These are phyloP conservation scores for Yamadazyma siamensis DNA, from an alignment of 1,139 yeast genomes.

Conservation along the genomic window DNA sequence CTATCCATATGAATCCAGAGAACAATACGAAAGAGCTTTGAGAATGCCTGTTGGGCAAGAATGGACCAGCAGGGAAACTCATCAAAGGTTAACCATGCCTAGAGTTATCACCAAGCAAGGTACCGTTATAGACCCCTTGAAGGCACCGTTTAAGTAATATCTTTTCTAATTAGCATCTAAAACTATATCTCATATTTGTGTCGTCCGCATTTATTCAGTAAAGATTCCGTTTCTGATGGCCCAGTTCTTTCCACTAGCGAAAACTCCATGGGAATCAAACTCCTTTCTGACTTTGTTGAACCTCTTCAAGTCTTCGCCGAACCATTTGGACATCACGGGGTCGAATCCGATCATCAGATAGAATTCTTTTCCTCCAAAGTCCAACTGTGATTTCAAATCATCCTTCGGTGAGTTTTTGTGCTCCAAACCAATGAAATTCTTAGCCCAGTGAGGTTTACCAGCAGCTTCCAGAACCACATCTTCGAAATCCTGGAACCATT, in stretches of 20 bases:
- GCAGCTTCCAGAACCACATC: conserved; percentile 69
- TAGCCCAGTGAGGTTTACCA: conserved; percentile 99
- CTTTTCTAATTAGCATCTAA: background rate
- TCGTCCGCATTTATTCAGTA: conserved; percentile 17
- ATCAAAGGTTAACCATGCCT: conserved; percentile 87
- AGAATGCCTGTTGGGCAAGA: conserved; percentile 98
- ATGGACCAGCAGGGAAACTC: conserved; percentile 88
- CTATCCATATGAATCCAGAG: conserved; percentile 87
- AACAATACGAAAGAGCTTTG: conserved; percentile 89
- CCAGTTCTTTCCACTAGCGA: conserved; percentile 78
- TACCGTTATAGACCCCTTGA: conserved; percentile 84
- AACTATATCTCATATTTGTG: conserved; percentile 1
- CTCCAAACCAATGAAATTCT: conserved; percentile 77
- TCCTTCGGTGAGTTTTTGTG: conserved; percentile 25
- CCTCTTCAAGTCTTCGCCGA: conserved; percentile 62
- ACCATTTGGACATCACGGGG: conserved; percentile 70
- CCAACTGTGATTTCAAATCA: conserved; percentile 36
- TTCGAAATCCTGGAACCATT: conserved; percentile 87
- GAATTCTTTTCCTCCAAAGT: conserved; percentile 48
- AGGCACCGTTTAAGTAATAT: conserved; percentile 59
- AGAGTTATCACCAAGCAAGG: conserved; percentile 85
- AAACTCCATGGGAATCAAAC: conserved; percentile 80
- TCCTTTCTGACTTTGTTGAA: conserved; percentile 61
- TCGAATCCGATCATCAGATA: conserved; percentile 82
- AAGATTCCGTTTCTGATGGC: conserved; percentile 74